Percentiles rank a stretch among this genome's conserved stretches.
These are phyloP conservation scores for Serpula lacrymans DNA, from an alignment of 768 basidiomycete genomes.

Conservation along the genomic window DNA sequence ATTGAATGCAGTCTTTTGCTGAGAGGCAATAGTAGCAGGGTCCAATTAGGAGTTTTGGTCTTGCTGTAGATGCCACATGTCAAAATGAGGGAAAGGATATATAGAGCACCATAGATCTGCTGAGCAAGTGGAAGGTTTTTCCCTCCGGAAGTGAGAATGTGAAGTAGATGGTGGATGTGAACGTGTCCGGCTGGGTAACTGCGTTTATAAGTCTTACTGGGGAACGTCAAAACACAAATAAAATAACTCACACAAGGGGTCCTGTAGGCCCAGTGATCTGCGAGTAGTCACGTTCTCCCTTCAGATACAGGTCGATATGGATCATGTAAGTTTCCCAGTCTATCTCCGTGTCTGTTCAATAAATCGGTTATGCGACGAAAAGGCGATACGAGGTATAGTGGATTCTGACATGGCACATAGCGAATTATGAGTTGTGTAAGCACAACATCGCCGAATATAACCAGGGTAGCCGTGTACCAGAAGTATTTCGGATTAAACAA, in stretches of 20 bases:
- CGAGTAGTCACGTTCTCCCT: constrained; percentile 82
- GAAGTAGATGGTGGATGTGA: constrained; percentile 71
- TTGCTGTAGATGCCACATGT: constrained; percentile 67
- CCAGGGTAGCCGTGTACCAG: constrained; percentile 59
- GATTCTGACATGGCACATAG: constrained; percentile 73
- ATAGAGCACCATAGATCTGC: constrained; percentile 73
- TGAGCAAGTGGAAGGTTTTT: constrained; percentile 63
- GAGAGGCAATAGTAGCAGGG: constrained; percentile 66
- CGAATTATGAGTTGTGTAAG: constrained; percentile 79
- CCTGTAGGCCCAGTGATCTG: constrained; percentile 87
- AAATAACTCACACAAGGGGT: constrained; percentile 71
- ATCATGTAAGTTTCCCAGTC: constrained; percentile 97
- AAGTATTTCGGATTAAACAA: constrained; percentile 60
- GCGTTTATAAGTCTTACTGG: constrained; percentile 4
- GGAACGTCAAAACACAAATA: not conserved
- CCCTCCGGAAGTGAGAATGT: constrained; percentile 60
- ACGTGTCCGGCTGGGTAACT: constrained; percentile 97
- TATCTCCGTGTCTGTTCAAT: constrained; percentile 86
- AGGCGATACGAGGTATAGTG: constrained; percentile 7
- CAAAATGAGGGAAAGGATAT: constrained; percentile 61
- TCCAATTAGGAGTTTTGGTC: constrained; percentile 68
- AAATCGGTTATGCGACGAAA: constrained; percentile 12
- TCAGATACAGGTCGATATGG: constrained; percentile 74
- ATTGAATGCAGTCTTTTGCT: constrained; percentile 96
- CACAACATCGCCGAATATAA: constrained; percentile 70